Evolutionary conservation across 495 filamentous ascomycete species (phyloP).

Genomic region (Aspergillus baeticus): DNA sequence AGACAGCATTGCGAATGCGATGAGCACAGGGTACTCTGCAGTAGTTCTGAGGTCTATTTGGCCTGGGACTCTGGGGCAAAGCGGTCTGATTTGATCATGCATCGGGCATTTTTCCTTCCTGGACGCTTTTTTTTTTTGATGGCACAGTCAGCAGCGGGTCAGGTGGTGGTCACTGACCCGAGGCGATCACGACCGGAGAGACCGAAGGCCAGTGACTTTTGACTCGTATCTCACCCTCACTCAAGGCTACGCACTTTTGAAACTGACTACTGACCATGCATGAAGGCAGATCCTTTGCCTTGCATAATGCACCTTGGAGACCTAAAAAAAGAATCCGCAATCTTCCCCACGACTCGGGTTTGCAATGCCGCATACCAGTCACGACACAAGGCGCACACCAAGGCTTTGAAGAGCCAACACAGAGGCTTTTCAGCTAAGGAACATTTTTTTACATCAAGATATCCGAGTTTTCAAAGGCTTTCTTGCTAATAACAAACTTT

Average conservation of each 20-base stretch:
- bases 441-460: not conserved
- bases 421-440: not conserved
- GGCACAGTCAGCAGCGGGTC: constrained; percentile 17
- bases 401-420: not conserved
- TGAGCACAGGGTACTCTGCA: constrained; percentile 1
- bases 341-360: not conserved
- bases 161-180: constrained; percentile 28
- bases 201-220: constrained; percentile 13
- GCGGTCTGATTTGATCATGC: constrained; percentile 18
- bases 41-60: constrained; percentile 18
- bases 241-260: not conserved
- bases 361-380: not conserved
- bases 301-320: not conserved
- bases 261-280: not conserved
- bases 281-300: not conserved
- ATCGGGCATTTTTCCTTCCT: constrained; percentile 17
- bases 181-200: constrained; percentile 17
- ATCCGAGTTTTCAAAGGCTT: not conserved
- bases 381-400: constrained; percentile 5
- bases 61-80: constrained; percentile 14
- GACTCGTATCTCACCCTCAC: not conserved
- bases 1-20: constrained; percentile 2
- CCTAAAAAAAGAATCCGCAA: constrained; percentile 5
- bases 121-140: not conserved
- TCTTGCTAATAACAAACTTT: constrained; percentile 5